Conservation (phyloP, 1,139 yeast genomes). For the Yamadazyma taylorii region DNA sequence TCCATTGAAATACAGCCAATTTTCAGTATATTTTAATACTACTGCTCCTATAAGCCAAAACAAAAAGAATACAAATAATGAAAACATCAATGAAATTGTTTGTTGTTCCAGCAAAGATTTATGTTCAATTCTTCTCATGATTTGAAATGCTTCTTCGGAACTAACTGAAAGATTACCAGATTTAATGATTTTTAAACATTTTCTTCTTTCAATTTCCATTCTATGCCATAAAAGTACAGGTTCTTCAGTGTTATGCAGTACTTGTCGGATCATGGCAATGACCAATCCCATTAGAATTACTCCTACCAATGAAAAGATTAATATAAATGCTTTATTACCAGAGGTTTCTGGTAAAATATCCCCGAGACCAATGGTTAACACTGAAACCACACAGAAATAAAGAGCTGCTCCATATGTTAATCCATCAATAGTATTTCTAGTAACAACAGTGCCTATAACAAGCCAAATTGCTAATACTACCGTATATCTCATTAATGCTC, state of each 20-base stretch:
- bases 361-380: constrained; percentile 79
- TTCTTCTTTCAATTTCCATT: constrained; percentile 40
- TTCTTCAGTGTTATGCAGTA: constrained; percentile 57
- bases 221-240: constrained; percentile 67
- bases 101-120: constrained; percentile 31
- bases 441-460: constrained; percentile 60
- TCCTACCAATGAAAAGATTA: constrained; percentile 68
- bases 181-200: constrained; percentile 17
- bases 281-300: constrained; percentile 71
- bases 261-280: constrained; percentile 65
- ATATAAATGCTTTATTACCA: constrained; percentile 55
- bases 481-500: constrained; percentile 71
- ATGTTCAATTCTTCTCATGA: constrained; percentile 51
- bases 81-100: constrained; percentile 34
- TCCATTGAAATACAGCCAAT: constrained; percentile 68
- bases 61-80: constrained; percentile 47
- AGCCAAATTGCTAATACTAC: constrained; percentile 68
- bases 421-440: constrained; percentile 31
- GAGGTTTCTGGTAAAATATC: constrained; percentile 58
- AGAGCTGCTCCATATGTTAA: constrained; percentile 60
- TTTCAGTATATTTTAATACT: constrained; percentile 56
- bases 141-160: constrained; percentile 47
- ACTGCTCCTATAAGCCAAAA: constrained; percentile 77
- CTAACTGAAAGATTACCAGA: constrained; percentile 21
- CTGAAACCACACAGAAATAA: constrained; percentile 70